Evolutionary conservation across 2,329 filamentous ascomycete species (phyloP), one percentile per base, ranked within the genome.

Genomic region (Apiospora sp.): DNA sequence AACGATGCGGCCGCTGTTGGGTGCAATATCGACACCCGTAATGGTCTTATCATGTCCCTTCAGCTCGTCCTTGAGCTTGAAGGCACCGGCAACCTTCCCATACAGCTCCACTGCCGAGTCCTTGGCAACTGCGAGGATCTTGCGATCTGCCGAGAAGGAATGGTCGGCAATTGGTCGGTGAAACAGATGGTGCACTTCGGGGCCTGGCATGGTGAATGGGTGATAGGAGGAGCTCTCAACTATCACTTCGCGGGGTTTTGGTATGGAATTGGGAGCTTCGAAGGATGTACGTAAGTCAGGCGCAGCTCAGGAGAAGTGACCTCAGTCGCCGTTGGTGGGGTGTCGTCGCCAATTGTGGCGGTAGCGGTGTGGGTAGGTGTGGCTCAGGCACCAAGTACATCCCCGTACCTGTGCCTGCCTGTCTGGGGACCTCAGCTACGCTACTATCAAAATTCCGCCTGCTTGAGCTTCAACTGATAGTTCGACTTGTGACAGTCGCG

Each of bases 201-300:
- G 94, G 73, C 92, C 83, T 71, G 94, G 88, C 96, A 98, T 98
- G 73, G 71, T 88, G 82, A 75, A 71, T 41, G 68, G 24, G 86
- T 87, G 92, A 93, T 94, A 96, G 94, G 94, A 97, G 94, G 87
- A 94, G 90, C 94, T 97, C 96, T 98, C 96, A 92, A 98, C 96
- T 98, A 96, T 89, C 93, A 90, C 87, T 64, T 64, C 8, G 58
- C 34, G 58, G 54, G 37, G 16, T 61, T 37, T 61, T 37, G 54
- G 14, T 61, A 61, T 61, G 16, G 30, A n/a, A 68, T 75, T 71
- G 73, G 73, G 37, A 71, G 64, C 58, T 54, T 14, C 24, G 10
- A 34, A 70, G 16, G 71, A 64, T n/a, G 58, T 64, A 41, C 58
- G 51, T 46, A 54, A 24, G 44, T 48, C 64, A 43, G 48, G 49